Evolutionary conservation across 1,139 yeast genomes (phyloP), one percentile per base, ranked within the genome.

Genomic region (Nakaseomyces nivariensis): DNA sequence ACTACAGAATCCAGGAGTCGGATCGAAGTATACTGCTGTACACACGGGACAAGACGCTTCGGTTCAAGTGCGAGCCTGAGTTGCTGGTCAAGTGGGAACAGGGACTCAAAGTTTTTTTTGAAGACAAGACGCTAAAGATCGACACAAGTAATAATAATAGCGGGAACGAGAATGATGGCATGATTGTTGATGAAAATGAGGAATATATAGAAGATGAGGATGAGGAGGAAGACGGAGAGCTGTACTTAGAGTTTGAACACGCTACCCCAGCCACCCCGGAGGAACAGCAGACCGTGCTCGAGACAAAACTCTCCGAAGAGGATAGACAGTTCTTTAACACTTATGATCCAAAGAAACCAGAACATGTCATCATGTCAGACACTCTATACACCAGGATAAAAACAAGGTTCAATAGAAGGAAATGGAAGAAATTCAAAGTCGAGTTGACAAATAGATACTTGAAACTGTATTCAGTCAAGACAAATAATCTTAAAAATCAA

Each of bases 341-440:
- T n/a, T 58, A 52, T 45, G 54, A 54, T 47, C 59, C 60, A 1
- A 44, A 47, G 7, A 51, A 45, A 24, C 46, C 52, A 9, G 53
- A 54, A 34, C 58, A 53, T 27, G 31, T 50, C 17, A 56, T 58
- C 32, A 53, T 49, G 32, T 45, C 49, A 13, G 57, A 58, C 25
- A 38, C 51, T 7, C 33, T 58, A 11, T 53, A 48, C 46, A 55
- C 55, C 1, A 52, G 51, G 47, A 55, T 56, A n/a, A 57, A 54
- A 37, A 51, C 52, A 11, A 47, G 56, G 25, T 52, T 58, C 10
- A 56, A 57, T 36, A 52, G 60, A 37, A 52, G 50, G n/a, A 54
- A 57, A 38, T 58, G 61, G 62, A 57, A 58, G 37, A 52, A 52
- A 37, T 51, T 57, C 36, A 53, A 49, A 36, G 58, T 54, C 7